Conservation (phyloP, 306 rosid species). For the Morella rubra region DNA sequence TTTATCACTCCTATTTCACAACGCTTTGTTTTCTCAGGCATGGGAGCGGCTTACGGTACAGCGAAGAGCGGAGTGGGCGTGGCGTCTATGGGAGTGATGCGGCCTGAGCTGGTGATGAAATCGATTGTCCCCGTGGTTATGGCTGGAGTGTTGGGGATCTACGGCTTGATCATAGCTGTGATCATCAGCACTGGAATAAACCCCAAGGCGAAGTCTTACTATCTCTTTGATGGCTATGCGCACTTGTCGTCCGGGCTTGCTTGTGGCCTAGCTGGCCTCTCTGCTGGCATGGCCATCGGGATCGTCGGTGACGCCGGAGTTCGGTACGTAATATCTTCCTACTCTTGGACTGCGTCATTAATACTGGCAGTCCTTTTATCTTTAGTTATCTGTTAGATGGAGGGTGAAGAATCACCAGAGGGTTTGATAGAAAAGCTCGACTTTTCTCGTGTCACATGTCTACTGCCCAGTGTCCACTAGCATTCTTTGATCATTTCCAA, state of each 20-base stretch:
- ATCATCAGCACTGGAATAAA: constrained; percentile 76
- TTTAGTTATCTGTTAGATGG: no score
- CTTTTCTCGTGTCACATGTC: no score
- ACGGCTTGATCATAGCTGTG: constrained; percentile 72
- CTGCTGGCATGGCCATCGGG: constrained; percentile 85
- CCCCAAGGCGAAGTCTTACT: constrained; percentile 75
- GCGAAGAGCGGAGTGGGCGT: constrained; percentile 86
- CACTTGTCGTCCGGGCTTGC: constrained; percentile 83
- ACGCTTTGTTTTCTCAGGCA: constrained; percentile 37
- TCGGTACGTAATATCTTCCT: constrained; percentile 34
- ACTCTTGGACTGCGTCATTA: background rate
- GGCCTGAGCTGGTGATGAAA: constrained; percentile 83
- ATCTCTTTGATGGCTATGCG: constrained; percentile 76
- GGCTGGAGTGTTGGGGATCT: constrained; percentile 81
- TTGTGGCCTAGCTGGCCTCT: constrained; percentile 82
- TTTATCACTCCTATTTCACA: no score
- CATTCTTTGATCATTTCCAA: no score
- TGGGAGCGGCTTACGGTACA: constrained; percentile 80
- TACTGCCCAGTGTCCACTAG: no score
- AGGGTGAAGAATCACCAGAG: no score
- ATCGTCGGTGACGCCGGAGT: constrained; percentile 87
- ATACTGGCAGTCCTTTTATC: no score
- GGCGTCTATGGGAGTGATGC: constrained; percentile 81
- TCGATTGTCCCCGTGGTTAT: constrained; percentile 82
- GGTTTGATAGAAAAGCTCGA: no score